These are phyloP conservation scores for Melanogaster broomeanus DNA, from an alignment of 768 basidiomycete genomes.

Conservation along the genomic window DNA sequence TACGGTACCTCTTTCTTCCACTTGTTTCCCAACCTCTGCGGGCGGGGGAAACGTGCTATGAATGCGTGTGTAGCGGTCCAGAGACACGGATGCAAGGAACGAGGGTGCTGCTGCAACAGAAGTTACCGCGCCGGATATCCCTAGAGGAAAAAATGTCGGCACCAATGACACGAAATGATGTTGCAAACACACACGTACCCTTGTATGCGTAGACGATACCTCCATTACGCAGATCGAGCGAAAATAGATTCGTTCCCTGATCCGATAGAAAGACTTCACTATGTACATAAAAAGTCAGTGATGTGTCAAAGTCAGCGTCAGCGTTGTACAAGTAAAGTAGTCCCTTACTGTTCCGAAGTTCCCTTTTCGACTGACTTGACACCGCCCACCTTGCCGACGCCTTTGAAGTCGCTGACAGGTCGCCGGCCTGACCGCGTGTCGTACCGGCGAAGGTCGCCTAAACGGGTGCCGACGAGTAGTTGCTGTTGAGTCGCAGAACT, in stretches of 20 bases:
- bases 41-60: constrained; percentile 64
- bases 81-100: constrained; percentile 58
- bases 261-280: constrained; percentile 77
- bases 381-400: constrained; percentile 60
- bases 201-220: constrained; percentile 64
- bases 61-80: constrained; percentile 71
- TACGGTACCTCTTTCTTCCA: constrained; percentile 59
- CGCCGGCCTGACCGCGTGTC: constrained; percentile 70
- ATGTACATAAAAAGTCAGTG: not conserved
- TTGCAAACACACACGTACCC: constrained; percentile 39
- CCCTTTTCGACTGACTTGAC: constrained; percentile 62
- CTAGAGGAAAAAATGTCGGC: constrained; percentile 34
- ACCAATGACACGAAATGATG: not conserved
- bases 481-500: constrained; percentile 40
- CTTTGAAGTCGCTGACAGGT: constrained; percentile 70
- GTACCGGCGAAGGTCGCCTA: constrained; percentile 75
- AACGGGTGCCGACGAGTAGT: constrained; percentile 69
- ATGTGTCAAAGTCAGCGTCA: not conserved
- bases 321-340: not conserved
- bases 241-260: constrained; percentile 59
- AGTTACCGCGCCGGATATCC: constrained; percentile 68
- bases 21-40: constrained; percentile 44
- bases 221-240: constrained; percentile 72
- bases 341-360: constrained; percentile 60
- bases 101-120: constrained; percentile 60